phyloP scores from a whole-genome alignment of 139 green algal species.

The Chloropicon primus region DNA sequence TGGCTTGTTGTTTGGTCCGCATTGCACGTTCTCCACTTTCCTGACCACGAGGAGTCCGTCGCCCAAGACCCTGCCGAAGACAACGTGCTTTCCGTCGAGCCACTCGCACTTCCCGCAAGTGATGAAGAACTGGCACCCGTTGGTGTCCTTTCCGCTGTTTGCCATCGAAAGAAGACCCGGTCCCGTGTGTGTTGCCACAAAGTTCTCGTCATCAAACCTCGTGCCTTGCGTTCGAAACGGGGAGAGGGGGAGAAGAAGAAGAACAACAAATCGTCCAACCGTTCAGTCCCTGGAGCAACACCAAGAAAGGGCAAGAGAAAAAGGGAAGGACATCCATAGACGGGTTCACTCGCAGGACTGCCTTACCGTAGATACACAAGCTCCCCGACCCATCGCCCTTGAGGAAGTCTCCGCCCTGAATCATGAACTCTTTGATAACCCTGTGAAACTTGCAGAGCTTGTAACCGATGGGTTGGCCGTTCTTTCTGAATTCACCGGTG shows the following conservation, averaged over 20 bases:
- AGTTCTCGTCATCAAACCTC: slow-evolving; percentile 69
- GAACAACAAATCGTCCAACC: too few species aligned
- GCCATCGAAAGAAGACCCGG: slow-evolving; percentile 82
- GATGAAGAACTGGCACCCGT: slow-evolving; percentile 85
- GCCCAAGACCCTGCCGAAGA: slow-evolving; percentile 68
- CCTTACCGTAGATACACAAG: slow-evolving; percentile 93
- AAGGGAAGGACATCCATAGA: too few species aligned
- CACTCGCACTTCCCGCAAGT: slow-evolving; percentile 85
- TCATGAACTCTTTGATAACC: slow-evolving; percentile 94
- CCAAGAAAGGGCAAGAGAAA: too few species aligned
- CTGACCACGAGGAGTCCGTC: slow-evolving; percentile 77
- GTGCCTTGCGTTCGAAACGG: too few species aligned
- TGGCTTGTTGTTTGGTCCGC: slow-evolving; percentile 65
- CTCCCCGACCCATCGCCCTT: slow-evolving; percentile 88
- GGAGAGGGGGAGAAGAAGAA: too few species aligned
- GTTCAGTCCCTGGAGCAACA: too few species aligned
- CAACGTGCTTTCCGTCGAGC: slow-evolving; percentile 93
- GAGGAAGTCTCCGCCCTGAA: slow-evolving; percentile 69
- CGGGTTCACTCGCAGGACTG: too few species aligned
- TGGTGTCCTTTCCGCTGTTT: slow-evolving; percentile 19
- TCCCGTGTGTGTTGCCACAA: slow-evolving; percentile 84
- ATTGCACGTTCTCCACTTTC: slow-evolving; percentile 88
- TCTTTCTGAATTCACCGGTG: slow-evolving; percentile 65
- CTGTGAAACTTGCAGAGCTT: slow-evolving; percentile 70
- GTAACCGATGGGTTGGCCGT: slow-evolving; percentile 2